Conservation (phyloP, 1,284 basidiomycete species). For the Mycocalia duriaeana region DNA sequence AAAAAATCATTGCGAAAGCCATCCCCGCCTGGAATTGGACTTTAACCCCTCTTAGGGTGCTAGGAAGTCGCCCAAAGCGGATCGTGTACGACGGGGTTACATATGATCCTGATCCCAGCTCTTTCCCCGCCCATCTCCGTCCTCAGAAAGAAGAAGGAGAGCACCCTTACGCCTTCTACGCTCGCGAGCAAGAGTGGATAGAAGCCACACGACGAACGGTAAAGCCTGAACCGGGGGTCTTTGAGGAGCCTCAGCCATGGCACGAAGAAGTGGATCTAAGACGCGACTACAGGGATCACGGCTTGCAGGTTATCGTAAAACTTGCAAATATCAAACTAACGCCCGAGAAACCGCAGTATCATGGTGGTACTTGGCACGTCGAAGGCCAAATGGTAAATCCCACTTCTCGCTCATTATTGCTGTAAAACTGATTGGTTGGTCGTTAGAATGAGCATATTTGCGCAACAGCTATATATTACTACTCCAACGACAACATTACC, state of each 20-base stretch:
- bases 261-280: constrained; percentile 13
- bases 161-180: not conserved
- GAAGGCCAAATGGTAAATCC: constrained; percentile 30
- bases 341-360: constrained; percentile 36
- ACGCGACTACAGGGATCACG: constrained; percentile 14
- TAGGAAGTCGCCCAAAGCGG: constrained; percentile 9
- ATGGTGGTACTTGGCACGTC: constrained; percentile 33
- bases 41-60: constrained; percentile 13
- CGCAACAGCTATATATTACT: constrained; percentile 34
- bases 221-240: constrained; percentile 10
- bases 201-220: constrained; percentile 9
- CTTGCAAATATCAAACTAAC: constrained; percentile 44
- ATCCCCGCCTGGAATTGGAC: constrained; percentile 24
- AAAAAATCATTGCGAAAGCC: constrained; percentile 17
- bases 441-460: constrained; percentile 36
- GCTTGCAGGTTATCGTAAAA: constrained; percentile 47
- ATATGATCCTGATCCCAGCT: constrained; percentile 13
- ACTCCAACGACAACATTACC: constrained; percentile 24
- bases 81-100: constrained; percentile 14
- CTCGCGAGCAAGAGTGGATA: constrained; percentile 11
- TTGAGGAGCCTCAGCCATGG: constrained; percentile 1
- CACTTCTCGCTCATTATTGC: constrained; percentile 2
- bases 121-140: constrained; percentile 12
- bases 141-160: constrained; percentile 1
- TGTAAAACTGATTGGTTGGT: not conserved